Percentiles rank a stretch among this genome's conserved stretches.
Conservation (phyloP, 2,329 filamentous ascomycete species). For the Phialemonium atrogriseum region DNA sequence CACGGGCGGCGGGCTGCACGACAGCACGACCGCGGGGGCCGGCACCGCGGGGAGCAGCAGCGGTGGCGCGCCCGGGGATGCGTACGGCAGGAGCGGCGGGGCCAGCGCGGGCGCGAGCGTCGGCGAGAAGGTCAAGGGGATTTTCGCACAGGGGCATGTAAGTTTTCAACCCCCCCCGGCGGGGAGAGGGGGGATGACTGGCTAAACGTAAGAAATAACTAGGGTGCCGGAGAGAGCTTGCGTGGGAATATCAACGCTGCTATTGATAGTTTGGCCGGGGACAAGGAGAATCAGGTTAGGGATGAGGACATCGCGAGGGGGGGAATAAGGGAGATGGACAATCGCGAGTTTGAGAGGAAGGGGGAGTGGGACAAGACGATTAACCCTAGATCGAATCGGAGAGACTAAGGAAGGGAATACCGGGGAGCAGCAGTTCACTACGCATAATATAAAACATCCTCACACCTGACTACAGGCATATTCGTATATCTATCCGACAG, state of each 20-base stretch:
- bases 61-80: no score
- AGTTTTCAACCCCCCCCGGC: neutral
- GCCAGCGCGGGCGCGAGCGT: slow-evolving; percentile 1
- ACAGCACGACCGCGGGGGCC: no score
- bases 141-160: slow-evolving; percentile 3
- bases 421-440: no score
- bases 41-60: no score
- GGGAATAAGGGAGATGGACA: slow-evolving; percentile 2
- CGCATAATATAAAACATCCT: no score
- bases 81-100: no score
- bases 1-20: no score
- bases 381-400: no score
- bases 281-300: slow-evolving; percentile 17
- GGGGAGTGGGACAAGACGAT: slow-evolving; percentile 4
- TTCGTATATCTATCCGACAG: no score
- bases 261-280: slow-evolving; percentile 17
- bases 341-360: slow-evolving; percentile 5
- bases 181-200: neutral
- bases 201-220: neutral
- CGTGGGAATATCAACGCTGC: slow-evolving; percentile 6
- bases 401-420: no score
- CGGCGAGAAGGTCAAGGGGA: neutral
- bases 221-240: slow-evolving; percentile 5
- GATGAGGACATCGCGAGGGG: slow-evolving; percentile 11
- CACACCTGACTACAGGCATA: no score